Evolutionary conservation across 495 filamentous ascomycete genomes (phyloP), one percentile per base, ranked within the genome.

Genomic region (Penicillium fimorum): DNA sequence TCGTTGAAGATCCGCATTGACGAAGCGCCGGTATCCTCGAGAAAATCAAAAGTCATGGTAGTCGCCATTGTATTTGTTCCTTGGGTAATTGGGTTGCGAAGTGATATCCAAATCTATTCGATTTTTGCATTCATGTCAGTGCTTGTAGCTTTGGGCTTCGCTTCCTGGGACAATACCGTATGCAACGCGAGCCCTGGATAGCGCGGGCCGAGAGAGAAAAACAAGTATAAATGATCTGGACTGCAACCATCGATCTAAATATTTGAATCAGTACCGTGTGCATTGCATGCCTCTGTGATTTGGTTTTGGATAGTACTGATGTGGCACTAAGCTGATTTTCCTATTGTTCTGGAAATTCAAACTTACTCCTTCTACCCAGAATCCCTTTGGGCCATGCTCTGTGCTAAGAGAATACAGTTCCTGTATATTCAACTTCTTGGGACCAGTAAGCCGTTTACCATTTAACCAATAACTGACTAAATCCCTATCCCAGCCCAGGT

Each of bases 321-420:
- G 25, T 27, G 6, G 25, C 25, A 7, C 25, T 27, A 27, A 7
- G 25, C 6, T 27, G 25, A 27, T 27, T 1, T 27, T 7, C 3
- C 25, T 7, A 0, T 22, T 22, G 22, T 22, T 27, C 25, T 27
- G 4, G 25, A 27, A 3, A 3, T 27, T 27, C 3, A 22, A 2
- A 47, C 45, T 29, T 18, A 47, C 45, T 47, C 45, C 45, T 32
- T 47, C 45, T 20, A 47, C 45, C 45, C 45, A 47, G 10, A 47
- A 47, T 32, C 45, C 45, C 45, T 32, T 47, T 12, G 22, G 11
- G 6, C 27, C 45, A 32, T 17, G 12, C 45, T 47, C 18, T 20
- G 25, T 15, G 15, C 25, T 29, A 6, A 32, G 45, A 47, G 15
- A 25, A 32, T 17, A 18, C 17, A 47, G 25, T 10, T 47, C 45